Percentiles rank a stretch among this genome's conserved stretches.
These are phyloP conservation scores for Solanum stenotomum DNA, from an alignment of 257 asterid genomes.

Conservation along the genomic window DNA sequence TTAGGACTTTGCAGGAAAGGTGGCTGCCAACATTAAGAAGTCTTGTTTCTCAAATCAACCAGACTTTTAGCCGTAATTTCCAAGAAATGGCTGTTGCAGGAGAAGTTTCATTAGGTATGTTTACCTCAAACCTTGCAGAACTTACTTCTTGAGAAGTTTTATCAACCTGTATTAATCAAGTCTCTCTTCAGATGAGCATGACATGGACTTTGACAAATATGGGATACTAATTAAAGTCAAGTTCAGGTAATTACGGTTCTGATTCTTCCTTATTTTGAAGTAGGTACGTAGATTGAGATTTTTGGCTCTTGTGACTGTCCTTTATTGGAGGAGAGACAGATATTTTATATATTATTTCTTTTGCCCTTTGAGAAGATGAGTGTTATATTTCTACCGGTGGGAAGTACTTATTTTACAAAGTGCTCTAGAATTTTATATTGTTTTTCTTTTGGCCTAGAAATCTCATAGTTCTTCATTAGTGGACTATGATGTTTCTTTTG, in stretches of 20 bases:
- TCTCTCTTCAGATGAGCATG: conserved; percentile 63
- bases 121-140: neutral
- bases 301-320: neutral
- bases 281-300: neutral
- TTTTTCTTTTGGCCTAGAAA: neutral
- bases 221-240: conserved; percentile 92
- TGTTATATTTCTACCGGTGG: neutral
- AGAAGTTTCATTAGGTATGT: conserved; percentile 78
- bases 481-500: neutral
- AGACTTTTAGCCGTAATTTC: conserved; percentile 76
- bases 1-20: conserved; percentile 45
- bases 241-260: conserved; percentile 57
- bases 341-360: neutral
- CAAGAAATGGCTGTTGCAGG: conserved; percentile 99
- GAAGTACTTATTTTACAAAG: neutral
- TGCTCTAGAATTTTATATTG: neutral
- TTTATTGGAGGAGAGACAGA: neutral
- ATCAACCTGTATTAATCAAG: conserved; percentile 6
- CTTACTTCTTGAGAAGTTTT: conserved; percentile 1
- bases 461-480: neutral
- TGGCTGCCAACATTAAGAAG: conserved; percentile 85
- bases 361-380: neutral
- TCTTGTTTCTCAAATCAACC: conserved; percentile 72
- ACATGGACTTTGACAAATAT: conserved; percentile 71
- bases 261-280: neutral